These are phyloP conservation scores for Vickermania spadyakhi DNA, from an alignment of 208 protist species.

Conservation along the genomic window DNA sequence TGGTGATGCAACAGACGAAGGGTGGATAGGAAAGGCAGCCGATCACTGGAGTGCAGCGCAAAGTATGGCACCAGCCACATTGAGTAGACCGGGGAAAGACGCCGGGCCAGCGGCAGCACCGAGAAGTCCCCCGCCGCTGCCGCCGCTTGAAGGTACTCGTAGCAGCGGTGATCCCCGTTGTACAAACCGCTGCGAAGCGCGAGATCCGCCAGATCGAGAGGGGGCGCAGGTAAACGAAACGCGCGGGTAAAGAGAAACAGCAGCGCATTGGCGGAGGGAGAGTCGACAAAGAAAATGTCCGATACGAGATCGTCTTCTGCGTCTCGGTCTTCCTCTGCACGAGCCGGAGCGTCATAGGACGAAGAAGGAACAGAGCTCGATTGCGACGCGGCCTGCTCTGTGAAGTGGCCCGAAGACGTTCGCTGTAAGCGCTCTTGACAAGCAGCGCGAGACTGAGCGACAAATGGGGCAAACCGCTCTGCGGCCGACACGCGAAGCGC, in stretches of 20 bases:
- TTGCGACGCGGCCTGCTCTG: neutral
- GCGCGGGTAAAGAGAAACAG: slow-evolving; percentile 51
- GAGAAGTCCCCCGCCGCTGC: slow-evolving; percentile 31
- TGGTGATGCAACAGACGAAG: slow-evolving; percentile 39
- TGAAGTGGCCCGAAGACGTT: neutral
- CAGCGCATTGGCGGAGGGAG: slow-evolving; percentile 67
- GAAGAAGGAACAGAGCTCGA: slow-evolving; percentile 24
- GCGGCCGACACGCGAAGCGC: neutral
- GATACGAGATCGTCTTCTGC: too few species aligned
- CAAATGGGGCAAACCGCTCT: neutral
- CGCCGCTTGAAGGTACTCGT: slow-evolving; percentile 25
- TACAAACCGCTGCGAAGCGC: slow-evolving; percentile 61
- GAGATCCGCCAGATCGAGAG: slow-evolving; percentile 59
- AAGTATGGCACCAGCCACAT: slow-evolving; percentile 54
- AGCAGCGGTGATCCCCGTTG: slow-evolving; percentile 32
- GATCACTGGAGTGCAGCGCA: slow-evolving; percentile 60
- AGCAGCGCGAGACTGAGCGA: neutral
- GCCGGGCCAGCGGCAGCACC: slow-evolving; percentile 55
- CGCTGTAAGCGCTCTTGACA: too few species aligned
- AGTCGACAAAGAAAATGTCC: slow-evolving; percentile 15
- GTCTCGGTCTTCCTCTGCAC: slow-evolving; percentile 9
- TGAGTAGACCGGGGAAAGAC: slow-evolving; percentile 48
- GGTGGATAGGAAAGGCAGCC: slow-evolving; percentile 41
- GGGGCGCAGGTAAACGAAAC: slow-evolving; percentile 26
- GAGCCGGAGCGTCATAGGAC: slow-evolving; percentile 29